Evolutionary conservation across 2,329 filamentous ascomycete genomes (phyloP), one percentile per base, ranked within the genome.

Genomic region (Metarhizium sp.): DNA sequence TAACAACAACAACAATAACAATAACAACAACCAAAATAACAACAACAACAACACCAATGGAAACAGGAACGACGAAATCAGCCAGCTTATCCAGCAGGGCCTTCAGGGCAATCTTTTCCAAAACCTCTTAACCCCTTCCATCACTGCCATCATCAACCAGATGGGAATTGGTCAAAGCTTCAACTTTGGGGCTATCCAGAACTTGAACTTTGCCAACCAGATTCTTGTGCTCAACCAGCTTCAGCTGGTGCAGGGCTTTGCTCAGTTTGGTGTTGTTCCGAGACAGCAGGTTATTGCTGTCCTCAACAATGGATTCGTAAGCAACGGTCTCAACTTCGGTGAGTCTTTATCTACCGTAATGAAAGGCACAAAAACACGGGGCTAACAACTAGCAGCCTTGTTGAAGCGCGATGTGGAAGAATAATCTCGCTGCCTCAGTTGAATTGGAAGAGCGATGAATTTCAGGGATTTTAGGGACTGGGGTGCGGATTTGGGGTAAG

Each of bases 361-460:
- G 20, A 6, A 38, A 51, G 8, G 10, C 16, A 38, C 1, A 14
- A 32, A 14, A 42, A 18, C 3, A 51, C 25, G 25, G 3, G 2
- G 18, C 50, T 42, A 51, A 51, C 36, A 29, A 20, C 16, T 32
- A 0, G 25, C 18, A 51, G 50, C 36, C 25, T 11, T 51, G 18
- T n/a, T 51, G 3, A 42, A 51, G 36, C 68, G 54, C 71, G 67
- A 61, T 68, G 57, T 66, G 74, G 54, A 25, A 25, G 25, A 25
- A 4, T 25, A 4, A 25, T 25, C 25, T 25, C 25, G 25, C 25
- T 25, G 25, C 25, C 25, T 25, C 4, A 25, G 25, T 25, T 25
- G 25, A 25, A 25, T 25, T 25, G 25, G 25, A 25, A 25, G 25
- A 25, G 25, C 25, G 3, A 25, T 25, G 3, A 25, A 25, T 3